Base-by-base conservation (phyloP, 345 rosid species). In the Citropsis articulata region DNA sequence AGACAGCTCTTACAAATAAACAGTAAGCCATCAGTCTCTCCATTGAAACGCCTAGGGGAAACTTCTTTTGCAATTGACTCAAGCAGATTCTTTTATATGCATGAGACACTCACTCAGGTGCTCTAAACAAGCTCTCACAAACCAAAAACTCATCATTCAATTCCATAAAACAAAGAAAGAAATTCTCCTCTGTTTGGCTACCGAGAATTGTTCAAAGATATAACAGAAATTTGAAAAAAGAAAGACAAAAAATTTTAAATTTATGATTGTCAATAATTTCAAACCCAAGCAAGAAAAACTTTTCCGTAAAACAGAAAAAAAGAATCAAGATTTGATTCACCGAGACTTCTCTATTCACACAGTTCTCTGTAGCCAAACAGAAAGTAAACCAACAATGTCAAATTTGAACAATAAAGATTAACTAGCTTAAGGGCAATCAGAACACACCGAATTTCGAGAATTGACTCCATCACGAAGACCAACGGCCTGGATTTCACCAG, bases 1-100 rank as follows among this genome's bases (percentile, higher is more conserved):
- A 86, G 86, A 89, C 83, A 88, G 92, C 85, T 92, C 98, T 94
- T 92, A 92, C 95, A 80, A 94, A 90, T 91, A 86, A 85, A 87
- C 80, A 83, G 87, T 77, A 87, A 86, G 93, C 88, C 94, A 87
- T 85, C 94, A 89, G 89, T 88, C 91, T 88, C 94, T 88, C 94
- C 89, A 84, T 72, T 81, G 89, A 76, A 86, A 91, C 84, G 90
- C 86, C 92, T 85, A 88, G 87, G 68, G 73, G 80, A 83, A 79
- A 78, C 84, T 84, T 84, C 90, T 75, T 88, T 88, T 82, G 91
- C 84, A 89, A 88, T 83, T 86, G 90, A 88, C 82, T 86, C 89
- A 84, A 82, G 88, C 88, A 83, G 85, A 91, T 80, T 88, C 91
- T 89, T 87, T 89, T 81, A 85, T 71, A 83, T 80, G 90, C 76